Evolutionary conservation across 2,329 filamentous ascomycete species (phyloP).

Genomic region (Aureobasidium sp.): DNA sequence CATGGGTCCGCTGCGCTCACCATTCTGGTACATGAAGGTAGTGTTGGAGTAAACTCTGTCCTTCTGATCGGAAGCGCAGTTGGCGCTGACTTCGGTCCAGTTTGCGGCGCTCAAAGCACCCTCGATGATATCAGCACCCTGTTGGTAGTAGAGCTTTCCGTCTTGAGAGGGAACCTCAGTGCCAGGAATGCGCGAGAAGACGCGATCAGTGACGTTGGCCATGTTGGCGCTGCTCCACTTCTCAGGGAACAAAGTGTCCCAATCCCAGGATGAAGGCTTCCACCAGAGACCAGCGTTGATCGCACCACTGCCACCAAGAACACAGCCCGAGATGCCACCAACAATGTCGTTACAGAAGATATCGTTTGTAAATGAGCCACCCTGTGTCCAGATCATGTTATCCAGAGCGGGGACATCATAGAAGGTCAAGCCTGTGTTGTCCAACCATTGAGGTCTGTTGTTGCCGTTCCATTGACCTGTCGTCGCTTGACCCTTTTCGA

Average conservation of each 20-base stretch:
- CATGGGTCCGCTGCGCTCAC: constrained; percentile 45
- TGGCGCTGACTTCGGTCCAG: constrained; percentile 43
- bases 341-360: constrained; percentile 12
- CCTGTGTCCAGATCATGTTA: constrained; percentile 11
- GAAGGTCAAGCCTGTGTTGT: constrained; percentile 4
- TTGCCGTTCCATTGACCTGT: constrained; percentile 12
- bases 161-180: constrained; percentile 33
- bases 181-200: constrained; percentile 40
- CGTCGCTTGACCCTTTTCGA: constrained; percentile 6
- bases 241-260: constrained; percentile 43
- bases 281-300: constrained; percentile 51
- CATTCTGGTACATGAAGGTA: constrained; percentile 43
- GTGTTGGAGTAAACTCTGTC: constrained; percentile 44
- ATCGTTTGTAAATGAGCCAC: constrained; percentile 12
- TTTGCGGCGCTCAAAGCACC: constrained; percentile 47
- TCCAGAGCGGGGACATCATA: constrained; percentile 15
- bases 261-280: constrained; percentile 47
- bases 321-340: constrained; percentile 36
- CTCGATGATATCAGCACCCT: constrained; percentile 12
- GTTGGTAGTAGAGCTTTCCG: constrained; percentile 6
- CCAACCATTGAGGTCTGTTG: constrained; percentile 7
- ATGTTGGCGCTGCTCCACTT: constrained; percentile 50
- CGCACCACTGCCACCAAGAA: constrained; percentile 46
- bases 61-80: constrained; percentile 41
- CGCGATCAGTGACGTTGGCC: constrained; percentile 37